These are phyloP conservation scores for Salix dunnii DNA, from an alignment of 345 rosid species.

Conservation along the genomic window DNA sequence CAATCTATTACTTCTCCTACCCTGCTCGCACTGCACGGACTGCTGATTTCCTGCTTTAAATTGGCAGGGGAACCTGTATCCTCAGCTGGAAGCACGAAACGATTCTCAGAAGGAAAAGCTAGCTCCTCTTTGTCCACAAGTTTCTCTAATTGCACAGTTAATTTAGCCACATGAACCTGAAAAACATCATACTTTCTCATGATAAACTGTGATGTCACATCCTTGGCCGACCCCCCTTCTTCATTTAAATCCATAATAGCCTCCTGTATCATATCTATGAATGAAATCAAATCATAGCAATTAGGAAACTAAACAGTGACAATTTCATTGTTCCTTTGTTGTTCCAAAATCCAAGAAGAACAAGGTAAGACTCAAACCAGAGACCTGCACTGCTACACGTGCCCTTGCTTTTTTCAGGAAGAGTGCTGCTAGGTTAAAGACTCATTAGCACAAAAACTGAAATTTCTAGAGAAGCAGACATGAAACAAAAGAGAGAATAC, in stretches of 20 bases:
- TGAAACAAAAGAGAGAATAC: neutral
- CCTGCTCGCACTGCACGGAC: neutral
- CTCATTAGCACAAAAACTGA: neutral
- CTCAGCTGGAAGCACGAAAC: slow-evolving; percentile 9
- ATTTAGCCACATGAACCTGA: slow-evolving; percentile 1
- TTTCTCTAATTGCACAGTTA: slow-evolving; percentile 14
- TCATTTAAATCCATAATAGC: slow-evolving; percentile 19
- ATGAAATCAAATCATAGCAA: neutral
- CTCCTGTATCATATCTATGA: slow-evolving; percentile 17
- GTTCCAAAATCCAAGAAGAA: neutral
- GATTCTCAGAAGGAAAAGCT: neutral
- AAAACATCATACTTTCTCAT: slow-evolving; percentile 11
- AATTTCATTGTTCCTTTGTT: neutral
- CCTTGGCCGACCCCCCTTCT: slow-evolving; percentile 16
- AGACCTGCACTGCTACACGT: neutral
- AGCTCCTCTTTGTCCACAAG: slow-evolving; percentile 11
- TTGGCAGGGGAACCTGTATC: neutral
- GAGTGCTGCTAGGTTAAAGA: neutral
- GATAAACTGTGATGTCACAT: slow-evolving; percentile 15
- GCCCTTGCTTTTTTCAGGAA: neutral
- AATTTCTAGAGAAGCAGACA: neutral
- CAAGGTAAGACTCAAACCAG: neutral
- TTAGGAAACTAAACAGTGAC: neutral
- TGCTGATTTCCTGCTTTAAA: neutral
- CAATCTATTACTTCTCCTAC: neutral